Evolutionary conservation across 2,329 filamentous ascomycete genomes (phyloP), one percentile per base, ranked within the genome.

Genomic region (Penicillium sp.): DNA sequence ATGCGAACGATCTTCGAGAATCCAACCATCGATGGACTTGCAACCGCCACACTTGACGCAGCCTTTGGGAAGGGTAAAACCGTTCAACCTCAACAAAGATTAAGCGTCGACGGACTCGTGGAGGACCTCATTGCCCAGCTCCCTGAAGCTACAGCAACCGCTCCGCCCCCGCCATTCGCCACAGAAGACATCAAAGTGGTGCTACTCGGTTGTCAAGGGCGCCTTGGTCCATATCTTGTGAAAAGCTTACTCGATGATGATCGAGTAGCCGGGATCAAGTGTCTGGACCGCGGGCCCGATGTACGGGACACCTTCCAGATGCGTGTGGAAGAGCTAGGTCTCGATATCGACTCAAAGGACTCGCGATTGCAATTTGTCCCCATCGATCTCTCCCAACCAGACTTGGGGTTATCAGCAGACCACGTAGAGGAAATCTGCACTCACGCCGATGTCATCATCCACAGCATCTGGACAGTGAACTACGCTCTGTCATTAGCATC

Each of bases 1-100:
- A 27, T 61, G 25, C 59, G 56, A 10, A 59, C 53, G 1, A 58
- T 61, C n/a, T 61, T 59, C 19, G 59, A 59, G 13, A 59, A 61
- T 46, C 59, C 59, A 9, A 53, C 59, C 6, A 59, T 61, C n/a
- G 59, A 61, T 3, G 21, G 31, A 29, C 56, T 61, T 27, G 56
- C 55, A n/a, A 59, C 53, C 9, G 59, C 59, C 11, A 61, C 56
- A 5, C 35, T 61, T 10, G 46, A 61, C 19, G 50, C 56, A n/a
- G 47, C 50, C 3, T 55, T 50, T 27, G 52, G 42, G 0, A 19
- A 16, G 49, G 44, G 19, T 47, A 27, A 13, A n/a, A 44, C 10
- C 27, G 8, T 21, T 10, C 21, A 54, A 21, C 49, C 23, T 16
- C 33, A 55, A 43, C 8, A 16, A 23, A 16, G 35, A 1, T 26